Evolutionary conservation across 1,284 basidiomycete species (phyloP), one percentile per base, ranked within the genome.

Genomic region (Irpex sp.): DNA sequence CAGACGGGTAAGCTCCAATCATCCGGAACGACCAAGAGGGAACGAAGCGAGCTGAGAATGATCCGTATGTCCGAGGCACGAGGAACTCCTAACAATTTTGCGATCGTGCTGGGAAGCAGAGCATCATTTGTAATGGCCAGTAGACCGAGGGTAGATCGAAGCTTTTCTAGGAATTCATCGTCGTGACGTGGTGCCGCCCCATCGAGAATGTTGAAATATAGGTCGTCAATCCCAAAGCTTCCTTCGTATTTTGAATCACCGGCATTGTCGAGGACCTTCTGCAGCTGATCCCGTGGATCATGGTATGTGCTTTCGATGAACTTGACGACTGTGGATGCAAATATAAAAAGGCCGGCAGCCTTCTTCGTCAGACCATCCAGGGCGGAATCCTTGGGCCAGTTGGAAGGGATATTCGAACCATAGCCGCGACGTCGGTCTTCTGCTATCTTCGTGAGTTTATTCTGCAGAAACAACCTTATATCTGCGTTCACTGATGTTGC

Each of bases 301-400:
- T 31, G 8, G n/a, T 19, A 13, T 5, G 19, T 40, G 59, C 13
- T 21, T 13, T n/a, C 49, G 19, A 61, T 38, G 17, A 61, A 57
- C 19, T 55, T 52, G 51, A 61, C 49, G 34, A 56, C 52, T 8
- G 52, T 61, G 5, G 54, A 52, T 7, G 49, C 60, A 15, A 54
- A 52, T n/a, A 61, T 52, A 40, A 61, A 61, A 8, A 61, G n/a
- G 8, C 60, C 60, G 5, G 17, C 48, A 13, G 49, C n/a, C 34
- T 34, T 52, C 54, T 58, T 37, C 19, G 36, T 38, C 21, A 61
- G 48, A 52, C 9, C 31, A 34, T 52, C 60, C 3, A 61, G 5
- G 26, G 19, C 60, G n/a, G 13, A 17, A 7, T 34, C n/a, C 6
- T 5, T 31, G 8, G 60, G 60, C 60, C 60, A 61, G 9, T 52